phyloP scores from a whole-genome alignment of 2,329 filamentous ascomycete species.

The Fusarium zealandicum region DNA sequence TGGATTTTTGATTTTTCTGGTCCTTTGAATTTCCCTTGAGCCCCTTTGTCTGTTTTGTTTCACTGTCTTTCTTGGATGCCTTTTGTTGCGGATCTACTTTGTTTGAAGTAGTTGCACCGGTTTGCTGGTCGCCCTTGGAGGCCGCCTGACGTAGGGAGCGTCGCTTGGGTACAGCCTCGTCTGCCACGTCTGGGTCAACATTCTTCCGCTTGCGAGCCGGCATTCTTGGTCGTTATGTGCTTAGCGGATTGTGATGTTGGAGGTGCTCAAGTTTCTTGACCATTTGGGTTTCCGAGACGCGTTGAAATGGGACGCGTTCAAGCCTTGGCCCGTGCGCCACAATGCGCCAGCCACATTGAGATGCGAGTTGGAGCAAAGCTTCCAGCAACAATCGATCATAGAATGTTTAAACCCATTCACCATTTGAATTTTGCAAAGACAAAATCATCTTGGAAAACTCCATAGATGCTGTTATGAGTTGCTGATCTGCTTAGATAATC shows the following conservation, averaged over 20 bases:
- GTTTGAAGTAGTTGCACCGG: neutral
- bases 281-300: neutral
- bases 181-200: neutral
- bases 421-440: no score
- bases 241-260: no score
- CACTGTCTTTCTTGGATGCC: neutral
- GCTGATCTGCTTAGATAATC: no score
- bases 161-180: constrained; percentile 15
- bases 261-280: no score
- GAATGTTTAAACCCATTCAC: no score
- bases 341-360: neutral
- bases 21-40: neutral
- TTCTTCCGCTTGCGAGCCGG: constrained; percentile 28
- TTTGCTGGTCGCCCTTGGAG: neutral
- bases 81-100: constrained; percentile 3
- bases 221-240: constrained; percentile 11
- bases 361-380: no score
- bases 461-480: no score
- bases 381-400: no score
- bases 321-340: neutral
- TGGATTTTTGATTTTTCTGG: neutral
- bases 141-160: constrained; percentile 29
- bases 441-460: no score
- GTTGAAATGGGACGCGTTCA: neutral
- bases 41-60: constrained; percentile 8